Conservation (phyloP, 345 rosid genomes). For the Zanthoxylum bungeanum region DNA sequence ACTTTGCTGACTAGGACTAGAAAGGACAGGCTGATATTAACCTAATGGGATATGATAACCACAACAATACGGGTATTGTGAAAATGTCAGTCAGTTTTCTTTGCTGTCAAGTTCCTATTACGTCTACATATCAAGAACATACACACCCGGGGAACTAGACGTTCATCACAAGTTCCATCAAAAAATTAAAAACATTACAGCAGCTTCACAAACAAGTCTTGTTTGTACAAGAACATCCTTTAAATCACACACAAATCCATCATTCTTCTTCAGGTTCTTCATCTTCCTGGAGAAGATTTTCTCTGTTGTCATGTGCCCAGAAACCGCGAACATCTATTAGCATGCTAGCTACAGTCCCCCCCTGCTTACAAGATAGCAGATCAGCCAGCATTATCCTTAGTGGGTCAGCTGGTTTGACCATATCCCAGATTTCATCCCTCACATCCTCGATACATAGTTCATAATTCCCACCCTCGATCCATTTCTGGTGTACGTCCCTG, state of each 20-base stretch:
- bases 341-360: slow-evolving; percentile 98
- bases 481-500: slow-evolving; percentile 98
- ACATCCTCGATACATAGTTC: slow-evolving; percentile 97
- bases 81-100: too few relatives aligned
- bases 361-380: slow-evolving; percentile 89
- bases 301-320: slow-evolving; percentile 99
- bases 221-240: slow-evolving; percentile 12
- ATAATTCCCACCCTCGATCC: slow-evolving; percentile 99
- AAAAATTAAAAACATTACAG: slow-evolving; percentile 12
- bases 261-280: slow-evolving; percentile 86
- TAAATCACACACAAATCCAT: background rate
- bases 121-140: too few relatives aligned
- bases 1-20: too few relatives aligned
- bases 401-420: slow-evolving; percentile 94
- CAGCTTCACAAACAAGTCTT: background rate
- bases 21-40: too few relatives aligned
- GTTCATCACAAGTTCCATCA: background rate
- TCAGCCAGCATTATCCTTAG: slow-evolving; percentile 66
- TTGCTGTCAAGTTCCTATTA: too few relatives aligned
- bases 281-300: slow-evolving; percentile 98
- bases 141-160: background rate
- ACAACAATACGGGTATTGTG: too few relatives aligned
- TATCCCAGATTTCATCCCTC: slow-evolving; percentile 98
- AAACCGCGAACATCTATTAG: slow-evolving; percentile 94
- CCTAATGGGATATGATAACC: too few relatives aligned